A percentile compares a stretch with the other conserved stretches of the same genome.
phyloP scores from a whole-genome alignment of 306 rosid genomes.

The Vigna trinervia region DNA sequence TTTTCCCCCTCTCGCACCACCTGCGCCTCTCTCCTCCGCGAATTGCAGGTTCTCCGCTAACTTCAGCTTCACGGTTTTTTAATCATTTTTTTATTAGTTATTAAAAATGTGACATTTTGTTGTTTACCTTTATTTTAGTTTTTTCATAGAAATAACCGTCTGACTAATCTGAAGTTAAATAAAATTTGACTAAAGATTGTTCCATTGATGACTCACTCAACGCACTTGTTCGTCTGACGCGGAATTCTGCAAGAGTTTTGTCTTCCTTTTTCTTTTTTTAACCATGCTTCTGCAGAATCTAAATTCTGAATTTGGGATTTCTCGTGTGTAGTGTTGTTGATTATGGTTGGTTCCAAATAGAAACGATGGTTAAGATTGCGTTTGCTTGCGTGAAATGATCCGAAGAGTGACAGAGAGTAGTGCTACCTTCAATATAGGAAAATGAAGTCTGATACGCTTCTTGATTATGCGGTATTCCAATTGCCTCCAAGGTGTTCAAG shows the following conservation, averaged over 20 bases:
- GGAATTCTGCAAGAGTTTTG: conserved; percentile 32
- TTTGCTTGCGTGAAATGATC: conserved; percentile 55
- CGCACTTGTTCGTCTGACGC: conserved; percentile 4
- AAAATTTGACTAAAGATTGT: too few species aligned
- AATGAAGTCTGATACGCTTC: conserved; percentile 90
- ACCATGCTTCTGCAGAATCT: conserved; percentile 40
- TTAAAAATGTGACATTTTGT: background rate
- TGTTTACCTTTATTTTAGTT: too few species aligned
- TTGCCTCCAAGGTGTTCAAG: conserved; percentile 90
- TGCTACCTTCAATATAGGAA: conserved; percentile 48
- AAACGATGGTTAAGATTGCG: conserved; percentile 37
- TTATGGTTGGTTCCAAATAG: conserved; percentile 30
- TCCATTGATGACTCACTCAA: conserved; percentile 15
- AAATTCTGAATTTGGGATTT: conserved; percentile 40
- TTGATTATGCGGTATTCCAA: conserved; percentile 91
- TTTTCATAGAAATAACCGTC: too few species aligned
- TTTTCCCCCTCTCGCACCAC: conserved; percentile 81
- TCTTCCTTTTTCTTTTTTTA: background rate
- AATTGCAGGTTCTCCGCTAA: conserved; percentile 67
- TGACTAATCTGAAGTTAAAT: too few species aligned
- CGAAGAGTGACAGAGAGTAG: conserved; percentile 43
- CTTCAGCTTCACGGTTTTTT: background rate
- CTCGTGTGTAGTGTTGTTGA: conserved; percentile 38
- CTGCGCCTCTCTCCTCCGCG: conserved; percentile 87
- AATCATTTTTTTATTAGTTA: background rate